These are phyloP conservation scores for Hymenoscyphus scutula DNA, from an alignment of 2,329 filamentous ascomycete genomes.

Conservation along the genomic window DNA sequence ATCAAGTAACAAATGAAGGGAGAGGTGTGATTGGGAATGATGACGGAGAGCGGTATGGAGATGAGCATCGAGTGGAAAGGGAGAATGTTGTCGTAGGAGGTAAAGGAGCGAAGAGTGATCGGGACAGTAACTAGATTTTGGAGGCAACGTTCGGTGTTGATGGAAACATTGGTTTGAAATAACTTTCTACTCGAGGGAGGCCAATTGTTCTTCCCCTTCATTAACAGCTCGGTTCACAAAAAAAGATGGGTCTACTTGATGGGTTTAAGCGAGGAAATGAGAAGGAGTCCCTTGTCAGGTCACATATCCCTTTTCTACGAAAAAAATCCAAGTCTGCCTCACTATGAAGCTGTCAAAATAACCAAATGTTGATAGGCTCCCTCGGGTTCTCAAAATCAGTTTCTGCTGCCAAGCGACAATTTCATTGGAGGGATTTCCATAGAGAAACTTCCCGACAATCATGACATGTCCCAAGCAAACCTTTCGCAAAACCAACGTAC, in stretches of 20 bases:
- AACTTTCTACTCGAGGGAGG: no score
- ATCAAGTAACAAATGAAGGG: not conserved
- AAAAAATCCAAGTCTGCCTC: no score
- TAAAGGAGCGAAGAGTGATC: not conserved
- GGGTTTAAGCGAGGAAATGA: no score
- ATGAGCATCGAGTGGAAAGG: not conserved
- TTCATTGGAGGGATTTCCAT: constrained; percentile 1
- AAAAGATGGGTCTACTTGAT: no score
- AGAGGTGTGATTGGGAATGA: not conserved
- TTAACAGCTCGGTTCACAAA: no score
- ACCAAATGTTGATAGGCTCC: not conserved
- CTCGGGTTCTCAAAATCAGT: not conserved
- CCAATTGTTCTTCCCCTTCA: no score
- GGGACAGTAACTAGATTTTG: not conserved
- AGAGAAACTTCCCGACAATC: not conserved
- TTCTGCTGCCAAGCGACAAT: not conserved
- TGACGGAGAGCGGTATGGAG: not conserved
- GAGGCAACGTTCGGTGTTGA: not conserved
- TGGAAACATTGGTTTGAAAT: not conserved
- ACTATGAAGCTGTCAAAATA: no score
- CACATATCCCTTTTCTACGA: no score
- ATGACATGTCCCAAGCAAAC: not conserved
- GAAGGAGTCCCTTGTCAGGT: no score
- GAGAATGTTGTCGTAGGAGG: not conserved
- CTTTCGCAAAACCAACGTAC: not conserved